Conservation (phyloP, 768 basidiomycete species). For the Boletus vermiculosoides region DNA sequence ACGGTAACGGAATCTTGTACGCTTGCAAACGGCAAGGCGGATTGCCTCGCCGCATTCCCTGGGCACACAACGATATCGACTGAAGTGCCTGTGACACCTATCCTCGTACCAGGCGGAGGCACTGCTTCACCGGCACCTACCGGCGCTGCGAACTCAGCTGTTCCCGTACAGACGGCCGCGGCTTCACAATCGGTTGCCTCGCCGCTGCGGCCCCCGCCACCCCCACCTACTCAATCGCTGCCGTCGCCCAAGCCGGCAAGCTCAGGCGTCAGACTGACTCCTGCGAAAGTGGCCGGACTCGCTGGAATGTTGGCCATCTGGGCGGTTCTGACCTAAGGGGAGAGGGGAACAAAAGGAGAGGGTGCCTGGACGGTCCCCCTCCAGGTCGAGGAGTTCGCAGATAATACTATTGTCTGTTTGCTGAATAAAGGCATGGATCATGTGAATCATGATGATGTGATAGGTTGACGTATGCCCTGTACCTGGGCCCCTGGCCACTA, state of each 20-base stretch:
- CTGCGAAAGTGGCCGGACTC: background rate
- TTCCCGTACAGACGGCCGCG: no score
- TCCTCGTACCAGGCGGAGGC: conserved; percentile 13
- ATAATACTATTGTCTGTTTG: background rate
- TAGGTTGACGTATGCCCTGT: background rate
- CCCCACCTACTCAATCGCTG: no score
- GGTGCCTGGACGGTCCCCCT: background rate
- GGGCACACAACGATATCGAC: background rate
- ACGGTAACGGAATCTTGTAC: background rate
- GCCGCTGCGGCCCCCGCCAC: no score
- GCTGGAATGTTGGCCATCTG: conserved; percentile 6
- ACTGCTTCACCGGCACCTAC: background rate
- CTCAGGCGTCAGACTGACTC: background rate
- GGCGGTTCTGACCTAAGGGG: background rate
- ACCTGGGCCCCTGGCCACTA: conserved; percentile 16
- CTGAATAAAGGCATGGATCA: conserved; percentile 3
- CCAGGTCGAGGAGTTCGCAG: background rate
- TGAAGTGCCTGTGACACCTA: background rate
- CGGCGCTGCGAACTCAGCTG: no score
- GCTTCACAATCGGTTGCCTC: no score
- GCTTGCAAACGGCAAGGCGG: background rate
- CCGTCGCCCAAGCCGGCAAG: conserved; percentile 1
- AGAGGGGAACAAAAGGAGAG: background rate
- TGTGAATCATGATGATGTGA: conserved; percentile 11
- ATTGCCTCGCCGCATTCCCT: background rate